These are phyloP conservation scores for Vitis hybrid DNA, from an alignment of 177 flowering plant genomes.

Conservation along the genomic window DNA sequence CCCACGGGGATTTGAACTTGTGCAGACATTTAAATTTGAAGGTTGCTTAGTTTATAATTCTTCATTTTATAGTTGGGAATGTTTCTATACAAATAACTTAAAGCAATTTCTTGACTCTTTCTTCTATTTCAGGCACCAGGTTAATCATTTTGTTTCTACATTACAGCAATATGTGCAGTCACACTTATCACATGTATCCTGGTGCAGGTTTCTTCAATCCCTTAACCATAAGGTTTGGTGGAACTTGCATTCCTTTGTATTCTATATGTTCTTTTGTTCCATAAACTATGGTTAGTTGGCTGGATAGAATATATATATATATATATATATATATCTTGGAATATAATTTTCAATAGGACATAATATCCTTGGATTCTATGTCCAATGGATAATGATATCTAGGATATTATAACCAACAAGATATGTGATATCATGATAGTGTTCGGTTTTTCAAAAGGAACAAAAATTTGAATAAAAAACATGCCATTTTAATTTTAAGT, in stretches of 20 bases:
- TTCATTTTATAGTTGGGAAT: background rate
- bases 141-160: constrained; percentile 78
- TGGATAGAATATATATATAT: no score
- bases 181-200: constrained; percentile 80
- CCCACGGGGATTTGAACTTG: background rate
- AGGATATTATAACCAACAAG: no score
- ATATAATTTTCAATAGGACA: no score
- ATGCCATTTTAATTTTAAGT: no score
- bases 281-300: no score
- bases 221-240: constrained; percentile 69
- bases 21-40: background rate
- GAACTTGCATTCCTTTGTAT: background rate
- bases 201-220: constrained; percentile 79
- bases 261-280: no score
- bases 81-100: background rate
- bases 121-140: constrained; percentile 64
- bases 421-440: no score
- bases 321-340: no score
- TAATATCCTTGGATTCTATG: no score
- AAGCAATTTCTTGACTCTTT: background rate
- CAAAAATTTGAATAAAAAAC: no score
- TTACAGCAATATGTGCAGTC: constrained; percentile 90
- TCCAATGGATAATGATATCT: no score
- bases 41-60: background rate
- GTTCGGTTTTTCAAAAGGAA: no score